A percentile compares a stretch with the other conserved stretches of the same genome.
These are phyloP conservation scores for Aristolochia contorta DNA, from an alignment of 164 flowering plant species.

Conservation along the genomic window DNA sequence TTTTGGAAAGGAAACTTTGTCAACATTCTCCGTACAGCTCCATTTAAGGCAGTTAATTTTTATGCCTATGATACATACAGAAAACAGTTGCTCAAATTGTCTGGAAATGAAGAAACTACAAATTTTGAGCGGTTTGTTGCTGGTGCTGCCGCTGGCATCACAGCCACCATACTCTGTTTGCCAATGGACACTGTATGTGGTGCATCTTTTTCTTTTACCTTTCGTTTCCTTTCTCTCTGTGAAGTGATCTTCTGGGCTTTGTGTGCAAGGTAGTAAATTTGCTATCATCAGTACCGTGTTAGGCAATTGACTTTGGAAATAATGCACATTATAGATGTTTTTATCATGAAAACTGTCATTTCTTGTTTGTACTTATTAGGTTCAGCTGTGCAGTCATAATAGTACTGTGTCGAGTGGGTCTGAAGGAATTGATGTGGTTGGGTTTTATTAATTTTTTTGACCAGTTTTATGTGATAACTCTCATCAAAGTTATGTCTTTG, in stretches of 20 bases:
- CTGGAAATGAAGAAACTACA: constrained; percentile 69
- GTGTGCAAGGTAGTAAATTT: not conserved
- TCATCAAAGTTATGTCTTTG: no score
- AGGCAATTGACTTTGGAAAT: not conserved
- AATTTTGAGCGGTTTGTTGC: constrained; percentile 84
- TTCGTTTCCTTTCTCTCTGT: not conserved
- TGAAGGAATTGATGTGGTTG: no score
- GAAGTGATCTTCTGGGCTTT: not conserved
- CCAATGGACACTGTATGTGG: constrained; percentile 82
- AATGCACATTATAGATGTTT: no score
- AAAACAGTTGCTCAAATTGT: constrained; percentile 50
- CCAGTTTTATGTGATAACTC: no score
- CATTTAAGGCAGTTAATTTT: constrained; percentile 85
- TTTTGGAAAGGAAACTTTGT: constrained; percentile 93
- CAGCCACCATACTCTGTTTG: constrained; percentile 77
- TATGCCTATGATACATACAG: constrained; percentile 84
- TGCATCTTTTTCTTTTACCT: not conserved
- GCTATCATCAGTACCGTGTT: not conserved
- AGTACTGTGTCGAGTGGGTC: no score
- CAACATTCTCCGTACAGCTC: constrained; percentile 91
- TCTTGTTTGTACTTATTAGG: no score
- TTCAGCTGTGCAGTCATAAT: no score
- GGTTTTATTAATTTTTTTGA: no score
- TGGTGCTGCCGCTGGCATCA: constrained; percentile 91
- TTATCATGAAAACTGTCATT: no score